phyloP scores from a whole-genome alignment of 495 filamentous ascomycete genomes.

The Lineolata rhizophorae region DNA sequence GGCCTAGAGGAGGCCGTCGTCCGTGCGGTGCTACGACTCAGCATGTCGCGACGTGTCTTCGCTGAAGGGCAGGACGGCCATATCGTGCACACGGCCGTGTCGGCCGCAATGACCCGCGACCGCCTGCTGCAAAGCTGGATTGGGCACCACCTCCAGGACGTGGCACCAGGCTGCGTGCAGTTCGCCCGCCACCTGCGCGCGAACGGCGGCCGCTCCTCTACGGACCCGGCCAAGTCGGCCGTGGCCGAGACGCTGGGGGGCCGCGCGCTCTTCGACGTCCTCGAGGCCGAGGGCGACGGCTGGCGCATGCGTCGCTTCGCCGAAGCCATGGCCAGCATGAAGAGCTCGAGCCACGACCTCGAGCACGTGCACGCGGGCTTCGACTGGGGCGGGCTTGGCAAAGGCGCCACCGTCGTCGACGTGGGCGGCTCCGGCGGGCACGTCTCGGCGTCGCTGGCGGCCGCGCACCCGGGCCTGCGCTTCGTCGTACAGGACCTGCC shows the following conservation, averaged over 20 bases:
- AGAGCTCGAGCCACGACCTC: neutral
- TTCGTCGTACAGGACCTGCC: constrained; percentile 37
- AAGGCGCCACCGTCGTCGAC: constrained; percentile 9
- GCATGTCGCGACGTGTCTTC: neutral
- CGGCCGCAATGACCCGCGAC: neutral
- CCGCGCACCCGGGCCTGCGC: constrained; percentile 22
- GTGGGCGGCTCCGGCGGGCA: constrained; percentile 34
- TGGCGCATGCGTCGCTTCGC: neutral
- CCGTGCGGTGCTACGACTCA: neutral
- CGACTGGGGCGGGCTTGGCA: neutral
- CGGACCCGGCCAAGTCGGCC: neutral
- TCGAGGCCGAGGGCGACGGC: neutral
- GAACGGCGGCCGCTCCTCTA: neutral
- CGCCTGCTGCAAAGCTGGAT: neutral
- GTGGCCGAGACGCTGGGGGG: neutral
- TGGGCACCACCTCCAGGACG: neutral
- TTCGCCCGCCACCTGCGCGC: neutral
- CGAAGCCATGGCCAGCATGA: neutral
- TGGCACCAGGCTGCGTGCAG: neutral
- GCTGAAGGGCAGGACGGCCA: neutral
- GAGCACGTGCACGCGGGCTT: neutral
- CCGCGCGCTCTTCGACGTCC: neutral
- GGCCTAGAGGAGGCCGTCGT: neutral
- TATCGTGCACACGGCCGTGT: neutral
- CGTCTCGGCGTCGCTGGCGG: constrained; percentile 26